Percentiles rank a stretch among this genome's conserved stretches.
Evolutionary conservation across 2,329 filamentous ascomycete species (phyloP).

Genomic region (Dactylellina sp.): DNA sequence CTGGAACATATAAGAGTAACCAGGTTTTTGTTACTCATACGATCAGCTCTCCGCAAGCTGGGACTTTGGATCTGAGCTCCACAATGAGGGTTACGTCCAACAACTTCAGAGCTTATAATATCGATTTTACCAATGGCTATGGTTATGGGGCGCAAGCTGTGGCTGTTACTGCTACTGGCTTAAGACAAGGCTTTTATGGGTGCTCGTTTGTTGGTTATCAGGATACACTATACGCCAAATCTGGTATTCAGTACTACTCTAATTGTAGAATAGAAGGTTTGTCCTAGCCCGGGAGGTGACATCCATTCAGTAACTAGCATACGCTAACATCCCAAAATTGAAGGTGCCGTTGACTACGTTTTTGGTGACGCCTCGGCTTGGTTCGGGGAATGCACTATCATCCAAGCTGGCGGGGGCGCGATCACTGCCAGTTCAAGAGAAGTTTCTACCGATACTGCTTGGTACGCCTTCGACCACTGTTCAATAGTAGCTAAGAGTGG

Average conservation of each 20-base stretch:
- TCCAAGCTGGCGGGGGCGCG: slow-evolving; percentile 61
- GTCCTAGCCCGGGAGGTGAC: neutral
- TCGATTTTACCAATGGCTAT: slow-evolving; percentile 63
- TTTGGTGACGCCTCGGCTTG: slow-evolving; percentile 61
- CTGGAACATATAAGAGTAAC: slow-evolving; percentile 61
- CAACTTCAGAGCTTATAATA: slow-evolving; percentile 62
- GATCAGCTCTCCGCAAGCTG: slow-evolving; percentile 61
- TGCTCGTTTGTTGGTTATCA: slow-evolving; percentile 63
- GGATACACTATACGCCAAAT: slow-evolving; percentile 63
- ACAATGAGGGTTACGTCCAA: slow-evolving; percentile 61
- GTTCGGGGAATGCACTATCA: slow-evolving; percentile 62
- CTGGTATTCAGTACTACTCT: slow-evolving; percentile 62
- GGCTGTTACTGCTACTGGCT: slow-evolving; percentile 61
- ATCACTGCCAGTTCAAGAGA: slow-evolving; percentile 62
- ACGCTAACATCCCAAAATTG: too few species aligned
- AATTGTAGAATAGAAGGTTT: slow-evolving; percentile 62
- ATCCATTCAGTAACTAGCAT: too few species aligned
- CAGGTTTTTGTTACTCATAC: slow-evolving; percentile 62
- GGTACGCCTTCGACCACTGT: slow-evolving; percentile 62
- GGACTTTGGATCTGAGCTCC: slow-evolving; percentile 61
- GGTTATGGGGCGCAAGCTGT: slow-evolving; percentile 63
- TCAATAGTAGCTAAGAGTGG: slow-evolving; percentile 59
- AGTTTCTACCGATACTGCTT: slow-evolving; percentile 58
- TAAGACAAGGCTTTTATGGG: slow-evolving; percentile 62
- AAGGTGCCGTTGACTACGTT: slow-evolving; percentile 63